Conservation (phyloP, 106 monocot genomes). For the Gastrodia elata region DNA sequence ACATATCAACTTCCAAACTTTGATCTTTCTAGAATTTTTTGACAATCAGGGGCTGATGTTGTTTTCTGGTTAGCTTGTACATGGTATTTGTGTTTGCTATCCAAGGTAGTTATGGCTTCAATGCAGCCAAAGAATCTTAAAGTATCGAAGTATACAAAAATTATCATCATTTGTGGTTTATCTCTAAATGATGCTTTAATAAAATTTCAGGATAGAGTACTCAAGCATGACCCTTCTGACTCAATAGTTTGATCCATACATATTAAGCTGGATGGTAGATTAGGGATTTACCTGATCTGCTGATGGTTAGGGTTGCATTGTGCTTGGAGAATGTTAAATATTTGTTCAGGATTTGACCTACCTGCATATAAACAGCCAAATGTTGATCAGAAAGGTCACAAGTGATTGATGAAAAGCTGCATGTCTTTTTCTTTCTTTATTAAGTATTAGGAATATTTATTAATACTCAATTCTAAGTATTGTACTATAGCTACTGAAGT, state of each 20-base stretch:
- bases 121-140: neutral
- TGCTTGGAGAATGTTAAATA: neutral
- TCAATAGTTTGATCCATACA: neutral
- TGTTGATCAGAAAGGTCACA: neutral
- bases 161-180: neutral
- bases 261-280: neutral
- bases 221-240: neutral
- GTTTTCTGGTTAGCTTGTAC: neutral
- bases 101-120: neutral
- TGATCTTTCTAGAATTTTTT: neutral
- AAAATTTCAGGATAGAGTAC: slow-evolving; percentile 1
- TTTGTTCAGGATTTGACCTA: neutral
- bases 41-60: neutral
- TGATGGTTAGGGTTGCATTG: neutral
- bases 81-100: neutral
- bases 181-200: neutral
- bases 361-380: neutral
- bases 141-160: neutral
- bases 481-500: neutral
- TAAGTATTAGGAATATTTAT: neutral
- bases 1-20: neutral
- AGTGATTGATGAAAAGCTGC: neutral
- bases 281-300: neutral
- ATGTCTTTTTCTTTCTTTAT: neutral
- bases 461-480: neutral